Conservation (phyloP, 345 rosid genomes). For the Hypericum perforatum region DNA sequence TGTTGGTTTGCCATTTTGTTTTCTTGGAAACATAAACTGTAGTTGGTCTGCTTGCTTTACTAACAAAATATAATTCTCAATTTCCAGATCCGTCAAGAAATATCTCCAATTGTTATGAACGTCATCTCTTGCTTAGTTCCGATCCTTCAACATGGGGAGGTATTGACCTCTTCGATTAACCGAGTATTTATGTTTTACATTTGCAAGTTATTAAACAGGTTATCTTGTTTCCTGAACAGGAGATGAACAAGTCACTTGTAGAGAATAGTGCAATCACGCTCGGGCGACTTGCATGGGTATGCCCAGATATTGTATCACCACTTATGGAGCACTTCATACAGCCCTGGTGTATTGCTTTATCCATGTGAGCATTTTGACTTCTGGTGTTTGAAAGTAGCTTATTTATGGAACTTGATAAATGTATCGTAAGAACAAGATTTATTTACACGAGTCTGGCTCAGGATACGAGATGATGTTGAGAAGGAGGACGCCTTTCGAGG, state of each 20-base stretch:
- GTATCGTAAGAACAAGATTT: not conserved
- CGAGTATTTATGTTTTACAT: not conserved
- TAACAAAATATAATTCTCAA: not conserved
- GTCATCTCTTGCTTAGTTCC: constrained; percentile 60
- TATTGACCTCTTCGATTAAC: constrained; percentile 14
- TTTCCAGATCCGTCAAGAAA: constrained; percentile 83
- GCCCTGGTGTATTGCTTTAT: constrained; percentile 87
- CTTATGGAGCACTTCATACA: constrained; percentile 98
- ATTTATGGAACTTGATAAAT: too few relatives aligned
- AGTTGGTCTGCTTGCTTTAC: too few relatives aligned
- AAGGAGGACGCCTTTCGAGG: constrained; percentile 98
- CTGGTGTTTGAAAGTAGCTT: too few relatives aligned
- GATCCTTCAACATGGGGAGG: constrained; percentile 79
- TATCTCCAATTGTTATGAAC: constrained; percentile 70
- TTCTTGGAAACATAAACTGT: too few relatives aligned
- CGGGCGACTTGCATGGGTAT: constrained; percentile 96
- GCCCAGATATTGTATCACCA: constrained; percentile 93
- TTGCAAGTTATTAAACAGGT: not conserved
- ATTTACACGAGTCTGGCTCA: constrained; percentile 17
- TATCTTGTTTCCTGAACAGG: constrained; percentile 31
- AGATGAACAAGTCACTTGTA: constrained; percentile 67
- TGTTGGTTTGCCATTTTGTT: not conserved
- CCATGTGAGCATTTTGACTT: constrained; percentile 43
- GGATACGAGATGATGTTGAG: constrained; percentile 95
- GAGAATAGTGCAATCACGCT: constrained; percentile 98